Evolutionary conservation across 1,139 yeast genomes (phyloP), one percentile per base, ranked within the genome.

Genomic region (Hansenula lynferdii): DNA sequence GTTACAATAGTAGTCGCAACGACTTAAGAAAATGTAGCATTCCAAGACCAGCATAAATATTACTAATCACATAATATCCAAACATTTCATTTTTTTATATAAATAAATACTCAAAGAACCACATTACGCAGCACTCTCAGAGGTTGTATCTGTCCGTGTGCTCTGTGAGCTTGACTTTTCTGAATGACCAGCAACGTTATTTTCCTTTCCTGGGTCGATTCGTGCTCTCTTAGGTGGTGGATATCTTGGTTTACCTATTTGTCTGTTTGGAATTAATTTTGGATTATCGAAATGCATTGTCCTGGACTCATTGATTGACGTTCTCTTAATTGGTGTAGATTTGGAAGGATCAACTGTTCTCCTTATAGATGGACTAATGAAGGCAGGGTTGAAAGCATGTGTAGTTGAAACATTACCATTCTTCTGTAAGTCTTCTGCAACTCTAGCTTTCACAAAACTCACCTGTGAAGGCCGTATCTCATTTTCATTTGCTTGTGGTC

Each of bases 401-500:
- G 62, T 64, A 44, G 67, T 51, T 3, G 62, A 53, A 19, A 67
- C 60, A 3, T 66, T 60, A 0, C 75, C 69, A 23, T 69, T 66
- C 26, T 65, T 61, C 43, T 72, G 79, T 7, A 76, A 59, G 11
- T 69, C 61, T 34, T 70, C 74, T 0, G 85, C 84, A 11, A 72
- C 72, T 48, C 73, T 70, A 5, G 85, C 84, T 43, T 78, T 71
- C 20, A 78, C 78, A 60, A 80, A 80, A 15, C 72, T 56, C 8
- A 73, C 67, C 14, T 41, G 43, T 2, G 47, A 36, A 9, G 49
- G 45, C 29, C 16, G 28, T 21, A 36, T 23, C 41, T 38, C 15
- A 10, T 18, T 16, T 28, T 23, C 26, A 9, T 30, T 16, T 1
- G 12, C 21, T 15, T 26, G 32, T 21, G 22, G 24, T 31, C 35